Conservation (phyloP, 371 early-diverging fungal species). For the Rhizopus delemar region DNA sequence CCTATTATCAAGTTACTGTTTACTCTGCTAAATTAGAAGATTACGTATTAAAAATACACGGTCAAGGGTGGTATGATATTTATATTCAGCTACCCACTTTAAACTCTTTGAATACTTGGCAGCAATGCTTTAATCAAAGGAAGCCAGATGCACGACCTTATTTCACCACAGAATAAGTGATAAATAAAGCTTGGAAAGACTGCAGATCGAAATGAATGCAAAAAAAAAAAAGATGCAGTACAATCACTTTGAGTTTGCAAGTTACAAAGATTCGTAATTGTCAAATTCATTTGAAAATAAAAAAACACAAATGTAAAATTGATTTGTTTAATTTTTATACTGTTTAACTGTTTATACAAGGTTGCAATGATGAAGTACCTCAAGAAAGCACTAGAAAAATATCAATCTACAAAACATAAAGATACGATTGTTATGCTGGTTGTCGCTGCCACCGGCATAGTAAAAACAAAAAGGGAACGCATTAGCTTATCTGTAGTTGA, state of each 20-base stretch:
- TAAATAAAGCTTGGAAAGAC: no score
- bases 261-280: no score
- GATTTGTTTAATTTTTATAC: no score
- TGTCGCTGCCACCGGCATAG: not conserved
- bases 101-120: constrained; percentile 51
- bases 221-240: no score
- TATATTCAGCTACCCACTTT: constrained; percentile 56
- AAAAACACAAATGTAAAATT: no score
- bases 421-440: not conserved
- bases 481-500: no score
- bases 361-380: no score
- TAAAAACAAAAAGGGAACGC: no score
- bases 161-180: not conserved
- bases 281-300: no score
- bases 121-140: constrained; percentile 38
- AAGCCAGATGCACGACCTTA: constrained; percentile 14
- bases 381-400: not conserved
- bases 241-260: no score
- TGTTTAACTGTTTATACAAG: no score
- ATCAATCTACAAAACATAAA: not conserved
- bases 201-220: no score
- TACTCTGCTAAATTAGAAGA: constrained; percentile 49
- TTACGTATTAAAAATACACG: constrained; percentile 55
- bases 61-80: constrained; percentile 51
- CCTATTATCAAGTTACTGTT: constrained; percentile 48